Percentiles rank a stretch among this genome's conserved stretches.
Evolutionary conservation across 306 rosid species (phyloP).

Genomic region (Dalbergia oliveri): DNA sequence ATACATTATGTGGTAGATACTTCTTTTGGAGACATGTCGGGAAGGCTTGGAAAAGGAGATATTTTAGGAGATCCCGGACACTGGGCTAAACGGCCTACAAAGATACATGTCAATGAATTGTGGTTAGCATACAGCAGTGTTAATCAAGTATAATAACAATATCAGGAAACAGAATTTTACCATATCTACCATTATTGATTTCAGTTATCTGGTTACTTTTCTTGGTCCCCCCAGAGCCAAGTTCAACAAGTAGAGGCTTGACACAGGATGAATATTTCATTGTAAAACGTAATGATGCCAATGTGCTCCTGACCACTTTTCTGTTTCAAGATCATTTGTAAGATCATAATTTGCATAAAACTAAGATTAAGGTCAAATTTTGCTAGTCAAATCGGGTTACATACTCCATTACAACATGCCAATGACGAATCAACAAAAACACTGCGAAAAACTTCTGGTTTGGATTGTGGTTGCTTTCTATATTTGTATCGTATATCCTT

Average conservation of each 20-base stretch:
- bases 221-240: slow-evolving; percentile 78
- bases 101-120: slow-evolving; percentile 42
- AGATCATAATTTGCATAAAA: slow-evolving; percentile 39
- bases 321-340: slow-evolving; percentile 56
- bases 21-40: slow-evolving; percentile 99
- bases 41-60: slow-evolving; percentile 91
- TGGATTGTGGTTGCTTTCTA: slow-evolving; percentile 96
- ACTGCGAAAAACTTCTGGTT: slow-evolving; percentile 86
- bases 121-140: slow-evolving; percentile 11
- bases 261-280: slow-evolving; percentile 85
- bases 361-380: slow-evolving; percentile 24
- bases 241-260: slow-evolving; percentile 87
- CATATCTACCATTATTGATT: slow-evolving; percentile 66
- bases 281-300: slow-evolving; percentile 90
- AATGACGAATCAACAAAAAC: slow-evolving; percentile 88
- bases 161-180: slow-evolving; percentile 54
- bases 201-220: slow-evolving; percentile 69
- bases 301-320: slow-evolving; percentile 85
- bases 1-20: slow-evolving; percentile 95
- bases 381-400: neutral
- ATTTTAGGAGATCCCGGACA: slow-evolving; percentile 95
- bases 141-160: slow-evolving; percentile 4
- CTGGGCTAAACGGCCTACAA: slow-evolving; percentile 61
- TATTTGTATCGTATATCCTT: slow-evolving; percentile 87
- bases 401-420: slow-evolving; percentile 79